phyloP scores from a whole-genome alignment of 23 red algal genomes.

The Gracilaria caudata region DNA sequence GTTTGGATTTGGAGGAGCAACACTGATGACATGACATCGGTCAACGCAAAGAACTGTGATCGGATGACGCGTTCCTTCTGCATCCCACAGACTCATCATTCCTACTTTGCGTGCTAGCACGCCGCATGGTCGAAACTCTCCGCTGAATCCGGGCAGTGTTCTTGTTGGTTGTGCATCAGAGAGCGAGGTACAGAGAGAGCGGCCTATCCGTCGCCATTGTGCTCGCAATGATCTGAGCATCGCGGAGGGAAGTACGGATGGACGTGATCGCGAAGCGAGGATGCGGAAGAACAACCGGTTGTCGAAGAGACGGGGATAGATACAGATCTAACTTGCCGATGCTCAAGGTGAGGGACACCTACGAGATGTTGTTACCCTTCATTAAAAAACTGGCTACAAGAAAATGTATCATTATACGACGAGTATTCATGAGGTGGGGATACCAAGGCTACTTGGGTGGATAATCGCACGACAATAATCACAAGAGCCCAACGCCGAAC shows the following conservation, averaged over 20 bases:
- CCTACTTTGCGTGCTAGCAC: slow-evolving; percentile 90
- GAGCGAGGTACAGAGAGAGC: slow-evolving; percentile 17
- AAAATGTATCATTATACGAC: no score
- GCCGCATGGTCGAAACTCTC: slow-evolving; percentile 73
- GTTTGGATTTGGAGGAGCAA: slow-evolving; percentile 60
- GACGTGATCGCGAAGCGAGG: neutral
- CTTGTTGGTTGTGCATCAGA: slow-evolving; percentile 9
- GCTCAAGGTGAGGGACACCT: no score
- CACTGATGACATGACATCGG: slow-evolving; percentile 82
- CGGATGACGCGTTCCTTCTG: slow-evolving; percentile 56
- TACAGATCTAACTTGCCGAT: no score
- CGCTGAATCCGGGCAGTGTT: slow-evolving; percentile 14
- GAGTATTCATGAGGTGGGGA: no score
- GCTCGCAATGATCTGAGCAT: slow-evolving; percentile 15
- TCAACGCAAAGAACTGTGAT: slow-evolving; percentile 92
- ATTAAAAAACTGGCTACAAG: no score
- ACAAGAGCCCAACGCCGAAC: no score
- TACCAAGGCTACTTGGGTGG: no score
- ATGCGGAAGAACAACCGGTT: no score
- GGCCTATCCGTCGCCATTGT: neutral
- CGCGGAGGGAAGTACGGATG: neutral
- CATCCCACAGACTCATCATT: slow-evolving; percentile 94
- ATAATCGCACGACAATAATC: no score
- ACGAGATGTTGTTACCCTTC: no score
- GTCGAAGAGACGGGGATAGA: no score